Evolutionary conservation across 2,329 filamentous ascomycete species (phyloP), one percentile per base, ranked within the genome.

Genomic region (Elsinoe perseae): DNA sequence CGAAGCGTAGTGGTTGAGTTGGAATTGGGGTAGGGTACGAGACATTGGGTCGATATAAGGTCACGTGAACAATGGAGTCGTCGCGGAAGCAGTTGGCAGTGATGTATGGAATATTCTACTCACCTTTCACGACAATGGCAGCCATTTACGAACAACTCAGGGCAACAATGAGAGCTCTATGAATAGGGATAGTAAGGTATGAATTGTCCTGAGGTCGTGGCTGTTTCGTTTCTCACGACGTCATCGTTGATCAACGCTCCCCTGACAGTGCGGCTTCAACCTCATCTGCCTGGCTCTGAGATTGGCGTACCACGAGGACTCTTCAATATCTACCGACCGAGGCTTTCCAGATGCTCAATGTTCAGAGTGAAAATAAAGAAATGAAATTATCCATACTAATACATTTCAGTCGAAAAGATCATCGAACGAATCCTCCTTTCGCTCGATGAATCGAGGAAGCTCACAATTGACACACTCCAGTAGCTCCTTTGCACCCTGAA

Each of bases 71-170:
- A 6, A 14, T 9, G n/a, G 12, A 14, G 10, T 14, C 5, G n/a
- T n/a, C n/a, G n/a, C n/a, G n/a, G n/a, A n/a, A n/a, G n/a, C n/a
- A n/a, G n/a, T n/a, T n/a, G n/a, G n/a, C n/a, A n/a, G n/a, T n/a
- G n/a, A n/a, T n/a, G n/a, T n/a, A 36, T 5, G 32, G 12, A 14
- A 36, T 5, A 36, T 3, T 9, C 9, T 9, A 46, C 38, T 12
- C 18, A 56, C 53, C 53, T 48, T 56, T 56, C 8, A 56, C 53
- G 14, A 56, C 53, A 25, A 56, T 56, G 16, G 53, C 38, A 32
- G 53, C 53, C 53, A 56, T 56, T 4, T n/a, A n/a, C n/a, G n/a
- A n/a, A n/a, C n/a, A n/a, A n/a, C n/a, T n/a, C n/a, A n/a, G n/a
- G n/a, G n/a, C n/a, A n/a, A n/a, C n/a, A n/a, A n/a, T n/a, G n/a